A percentile compares a stretch with the other conserved stretches of the same genome.
Evolutionary conservation across 805 yeast genomes (phyloP).

Genomic region (Sporopachydermia quercuum): DNA sequence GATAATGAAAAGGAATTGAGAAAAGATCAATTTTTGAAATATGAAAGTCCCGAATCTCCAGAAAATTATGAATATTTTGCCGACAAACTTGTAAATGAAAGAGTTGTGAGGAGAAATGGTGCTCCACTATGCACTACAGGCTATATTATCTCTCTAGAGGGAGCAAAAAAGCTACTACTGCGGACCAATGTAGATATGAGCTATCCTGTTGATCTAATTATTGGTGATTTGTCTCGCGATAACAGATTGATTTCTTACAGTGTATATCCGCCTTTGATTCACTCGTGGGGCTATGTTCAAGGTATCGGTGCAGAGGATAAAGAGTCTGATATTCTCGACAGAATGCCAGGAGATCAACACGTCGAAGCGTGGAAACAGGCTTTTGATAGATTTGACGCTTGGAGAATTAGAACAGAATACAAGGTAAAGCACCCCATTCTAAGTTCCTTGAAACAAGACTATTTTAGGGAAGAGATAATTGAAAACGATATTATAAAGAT

Average conservation of each 20-base stretch:
- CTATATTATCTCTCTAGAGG: constrained; percentile 5
- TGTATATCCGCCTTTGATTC: constrained; percentile 6
- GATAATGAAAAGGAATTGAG: not conserved
- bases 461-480: not conserved
- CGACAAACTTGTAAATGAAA: not conserved
- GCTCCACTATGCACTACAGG: constrained; percentile 7
- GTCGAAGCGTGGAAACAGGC: constrained; percentile 4
- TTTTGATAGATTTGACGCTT: constrained; percentile 1
- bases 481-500: not conserved
- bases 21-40: not conserved
- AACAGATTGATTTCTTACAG: constrained; percentile 4
- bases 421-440: not conserved
- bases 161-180: constrained; percentile 7
- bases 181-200: constrained; percentile 5
- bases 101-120: not conserved
- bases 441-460: not conserved
- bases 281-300: constrained; percentile 6
- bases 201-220: constrained; percentile 6
- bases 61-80: not conserved
- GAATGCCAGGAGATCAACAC: not conserved
- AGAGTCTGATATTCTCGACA: constrained; percentile 5
- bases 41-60: not conserved
- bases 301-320: constrained; percentile 5
- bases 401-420: constrained; percentile 1
- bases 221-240: constrained; percentile 2